A percentile compares a stretch with the other conserved stretches of the same genome.
These are phyloP conservation scores for Penicillium sp. DNA, from an alignment of 2,329 filamentous ascomycete genomes.

Conservation along the genomic window DNA sequence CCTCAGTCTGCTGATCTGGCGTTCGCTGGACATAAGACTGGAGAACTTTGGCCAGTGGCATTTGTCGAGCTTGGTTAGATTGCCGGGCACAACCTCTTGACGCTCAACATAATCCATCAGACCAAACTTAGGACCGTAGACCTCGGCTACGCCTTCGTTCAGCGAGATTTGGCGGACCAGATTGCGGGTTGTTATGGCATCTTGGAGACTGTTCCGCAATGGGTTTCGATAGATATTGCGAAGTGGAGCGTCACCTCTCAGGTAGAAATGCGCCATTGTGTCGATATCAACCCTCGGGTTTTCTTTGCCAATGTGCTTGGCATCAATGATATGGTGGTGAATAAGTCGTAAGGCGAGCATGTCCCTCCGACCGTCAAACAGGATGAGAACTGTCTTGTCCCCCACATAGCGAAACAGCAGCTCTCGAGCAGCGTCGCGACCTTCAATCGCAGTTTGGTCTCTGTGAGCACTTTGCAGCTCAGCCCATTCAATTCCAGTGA, in stretches of 20 bases:
- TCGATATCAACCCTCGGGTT: constrained; percentile 36
- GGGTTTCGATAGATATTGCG: too few species aligned
- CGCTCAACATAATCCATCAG: too few species aligned
- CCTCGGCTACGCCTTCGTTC: too few species aligned
- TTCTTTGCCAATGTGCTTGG: background rate
- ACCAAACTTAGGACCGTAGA: too few species aligned
- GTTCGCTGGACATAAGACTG: too few species aligned
- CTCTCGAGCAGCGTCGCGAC: constrained; percentile 45
- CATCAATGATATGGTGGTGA: constrained; percentile 37
- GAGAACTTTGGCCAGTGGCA: too few species aligned
- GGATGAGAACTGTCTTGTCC: constrained; percentile 51
- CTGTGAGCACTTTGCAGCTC: constrained; percentile 16
- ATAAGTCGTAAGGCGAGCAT: constrained; percentile 52
- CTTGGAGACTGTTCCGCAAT: background rate
- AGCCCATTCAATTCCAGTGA: constrained; percentile 52
- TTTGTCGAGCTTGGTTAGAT: too few species aligned
- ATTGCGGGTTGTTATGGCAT: background rate
- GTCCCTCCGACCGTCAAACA: constrained; percentile 49
- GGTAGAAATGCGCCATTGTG: constrained; percentile 30
- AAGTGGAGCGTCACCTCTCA: too few species aligned
- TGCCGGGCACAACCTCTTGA: too few species aligned
- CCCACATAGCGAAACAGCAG: constrained; percentile 49
- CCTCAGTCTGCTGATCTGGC: too few species aligned
- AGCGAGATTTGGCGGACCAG: too few species aligned
- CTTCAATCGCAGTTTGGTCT: constrained; percentile 41